phyloP scores from a whole-genome alignment of 192 early-diverging fungal genomes.

The Geranomyces variabilis region DNA sequence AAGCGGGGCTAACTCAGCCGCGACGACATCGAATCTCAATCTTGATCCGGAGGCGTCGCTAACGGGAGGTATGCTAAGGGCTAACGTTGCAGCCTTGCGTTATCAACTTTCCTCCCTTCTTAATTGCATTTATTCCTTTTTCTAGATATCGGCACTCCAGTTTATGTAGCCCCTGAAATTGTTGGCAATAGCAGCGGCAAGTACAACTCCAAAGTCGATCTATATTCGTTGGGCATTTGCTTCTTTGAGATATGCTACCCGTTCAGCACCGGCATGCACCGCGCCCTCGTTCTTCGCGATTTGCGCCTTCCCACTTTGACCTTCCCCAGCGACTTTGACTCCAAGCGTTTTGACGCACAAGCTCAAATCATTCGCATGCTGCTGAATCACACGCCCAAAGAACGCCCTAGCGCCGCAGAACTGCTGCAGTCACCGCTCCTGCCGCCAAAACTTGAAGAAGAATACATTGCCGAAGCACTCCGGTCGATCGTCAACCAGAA shows the following conservation, averaged over 20 bases:
- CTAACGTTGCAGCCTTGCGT: neutral
- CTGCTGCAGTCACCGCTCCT: conserved; percentile 78
- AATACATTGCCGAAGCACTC: conserved; percentile 87
- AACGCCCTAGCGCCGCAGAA: conserved; percentile 79
- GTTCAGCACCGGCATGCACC: conserved; percentile 78
- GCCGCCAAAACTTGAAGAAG: conserved; percentile 82
- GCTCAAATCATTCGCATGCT: conserved; percentile 71
- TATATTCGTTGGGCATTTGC: conserved; percentile 70
- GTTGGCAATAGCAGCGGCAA: conserved; percentile 45
- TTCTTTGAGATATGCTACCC: conserved; percentile 79
- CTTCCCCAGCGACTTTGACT: conserved; percentile 76
- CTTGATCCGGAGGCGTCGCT: conserved; percentile 36
- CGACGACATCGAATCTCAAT: neutral
- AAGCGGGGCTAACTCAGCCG: neutral
- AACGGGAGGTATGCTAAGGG: conserved; percentile 7
- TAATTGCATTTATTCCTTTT: neutral
- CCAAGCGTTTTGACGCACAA: conserved; percentile 67
- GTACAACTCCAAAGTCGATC: conserved; percentile 83
- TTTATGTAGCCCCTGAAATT: conserved; percentile 79
- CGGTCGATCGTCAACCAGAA: conserved; percentile 81
- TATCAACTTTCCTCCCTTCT: neutral
- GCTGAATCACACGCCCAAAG: conserved; percentile 72
- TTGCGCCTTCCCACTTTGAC: conserved; percentile 67
- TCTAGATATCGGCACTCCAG: conserved; percentile 83
- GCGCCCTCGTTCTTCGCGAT: conserved; percentile 68